A percentile compares a stretch with the other conserved stretches of the same genome.
phyloP scores from a whole-genome alignment of 257 asterid genomes.

The Solanum pennellii region DNA sequence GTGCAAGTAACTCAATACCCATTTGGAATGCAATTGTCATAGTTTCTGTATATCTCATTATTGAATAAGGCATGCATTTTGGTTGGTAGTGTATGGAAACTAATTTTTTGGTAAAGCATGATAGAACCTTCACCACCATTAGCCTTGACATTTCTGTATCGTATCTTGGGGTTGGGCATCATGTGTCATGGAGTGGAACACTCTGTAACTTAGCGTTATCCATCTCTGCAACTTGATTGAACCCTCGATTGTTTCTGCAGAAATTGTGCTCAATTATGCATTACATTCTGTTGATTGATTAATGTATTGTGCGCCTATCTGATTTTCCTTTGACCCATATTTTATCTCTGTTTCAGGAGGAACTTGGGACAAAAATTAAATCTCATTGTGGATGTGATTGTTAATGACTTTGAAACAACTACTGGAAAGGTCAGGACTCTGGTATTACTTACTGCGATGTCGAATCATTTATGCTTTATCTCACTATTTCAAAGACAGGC shows the following conservation, averaged over 20 bases:
- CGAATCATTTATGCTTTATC: background rate
- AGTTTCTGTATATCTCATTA: background rate
- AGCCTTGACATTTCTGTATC: background rate
- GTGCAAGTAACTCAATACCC: background rate
- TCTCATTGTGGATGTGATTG: background rate
- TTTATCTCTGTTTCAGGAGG: background rate
- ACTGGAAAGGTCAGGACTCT: background rate
- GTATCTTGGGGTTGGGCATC: background rate
- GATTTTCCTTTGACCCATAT: background rate
- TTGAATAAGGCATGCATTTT: background rate
- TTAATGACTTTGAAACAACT: background rate
- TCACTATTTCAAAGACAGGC: background rate
- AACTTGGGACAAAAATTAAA: background rate
- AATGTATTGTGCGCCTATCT: background rate
- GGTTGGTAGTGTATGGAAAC: background rate
- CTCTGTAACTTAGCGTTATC: background rate
- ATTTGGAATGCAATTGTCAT: background rate
- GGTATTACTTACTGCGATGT: background rate
- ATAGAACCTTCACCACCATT: background rate
- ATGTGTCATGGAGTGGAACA: background rate
- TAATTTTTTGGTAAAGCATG: background rate
- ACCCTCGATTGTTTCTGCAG: background rate
- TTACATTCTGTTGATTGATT: background rate
- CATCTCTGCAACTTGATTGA: background rate
- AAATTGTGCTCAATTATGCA: background rate